phyloP scores from a whole-genome alignment of 306 rosid species.

The Rosa persica region DNA sequence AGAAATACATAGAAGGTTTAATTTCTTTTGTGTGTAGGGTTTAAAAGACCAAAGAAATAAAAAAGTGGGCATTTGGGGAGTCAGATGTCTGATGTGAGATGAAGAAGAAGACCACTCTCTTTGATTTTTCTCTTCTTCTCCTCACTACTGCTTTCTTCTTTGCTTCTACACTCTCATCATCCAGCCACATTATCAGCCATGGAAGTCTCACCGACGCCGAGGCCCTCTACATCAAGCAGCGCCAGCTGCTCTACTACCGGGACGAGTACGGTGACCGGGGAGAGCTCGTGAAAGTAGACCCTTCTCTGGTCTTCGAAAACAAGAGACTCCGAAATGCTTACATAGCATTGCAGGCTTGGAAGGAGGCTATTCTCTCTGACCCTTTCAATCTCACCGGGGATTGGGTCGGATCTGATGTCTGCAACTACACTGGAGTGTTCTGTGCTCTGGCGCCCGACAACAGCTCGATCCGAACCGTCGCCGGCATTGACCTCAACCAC shows the following conservation, averaged over 20 bases:
- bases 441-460: constrained; percentile 72
- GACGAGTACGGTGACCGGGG: constrained; percentile 86
- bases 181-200: constrained; percentile 31
- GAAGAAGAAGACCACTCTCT: constrained; percentile 57
- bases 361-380: constrained; percentile 82
- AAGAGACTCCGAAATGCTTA: constrained; percentile 61
- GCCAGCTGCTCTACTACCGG: constrained; percentile 81
- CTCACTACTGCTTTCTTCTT: constrained; percentile 18
- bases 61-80: constrained; percentile 36
- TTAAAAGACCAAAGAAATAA: background rate
- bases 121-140: constrained; percentile 21
- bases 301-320: constrained; percentile 63
- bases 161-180: constrained; percentile 15
- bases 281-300: constrained; percentile 67
- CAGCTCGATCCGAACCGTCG: constrained; percentile 60
- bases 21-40: background rate
- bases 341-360: constrained; percentile 81
- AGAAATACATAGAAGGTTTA: background rate
- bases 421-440: constrained; percentile 62
- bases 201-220: constrained; percentile 57
- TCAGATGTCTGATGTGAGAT: constrained; percentile 88
- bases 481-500: constrained; percentile 94
- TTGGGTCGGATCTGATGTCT: constrained; percentile 83
- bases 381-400: constrained; percentile 50
- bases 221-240: constrained; percentile 59